Evolutionary conservation across 2,329 filamentous ascomycete genomes (phyloP).

Genomic region (Ascosphaera apis): DNA sequence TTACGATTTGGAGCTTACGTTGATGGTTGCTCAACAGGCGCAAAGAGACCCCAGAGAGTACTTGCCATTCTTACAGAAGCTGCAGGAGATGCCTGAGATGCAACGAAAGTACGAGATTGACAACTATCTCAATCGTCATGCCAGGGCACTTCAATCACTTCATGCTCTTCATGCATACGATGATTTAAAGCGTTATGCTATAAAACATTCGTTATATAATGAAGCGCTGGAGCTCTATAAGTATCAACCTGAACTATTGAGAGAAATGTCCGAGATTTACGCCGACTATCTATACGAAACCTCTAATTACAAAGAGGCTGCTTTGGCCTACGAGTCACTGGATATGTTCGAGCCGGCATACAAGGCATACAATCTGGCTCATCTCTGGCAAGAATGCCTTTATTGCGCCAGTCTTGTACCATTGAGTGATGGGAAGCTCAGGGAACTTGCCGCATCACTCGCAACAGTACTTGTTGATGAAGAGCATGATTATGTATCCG

Average conservation of each 20-base stretch:
- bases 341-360: constrained; percentile 50
- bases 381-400: constrained; percentile 79
- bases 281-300: constrained; percentile 51
- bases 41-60: constrained; percentile 93
- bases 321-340: constrained; percentile 75
- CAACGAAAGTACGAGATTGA: constrained; percentile 69
- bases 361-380: constrained; percentile 60
- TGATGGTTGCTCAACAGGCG: constrained; percentile 83
- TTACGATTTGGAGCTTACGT: constrained; percentile 72
- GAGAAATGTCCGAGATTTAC: constrained; percentile 51
- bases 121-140: constrained; percentile 53
- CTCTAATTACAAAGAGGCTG: constrained; percentile 67
- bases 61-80: constrained; percentile 71
- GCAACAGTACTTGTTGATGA: constrained; percentile 55
- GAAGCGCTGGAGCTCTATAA: constrained; percentile 60
- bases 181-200: constrained; percentile 54
- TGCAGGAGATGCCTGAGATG: constrained; percentile 49
- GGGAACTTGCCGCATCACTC: constrained; percentile 46
- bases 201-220: constrained; percentile 59
- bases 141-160: constrained; percentile 58
- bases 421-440: constrained; percentile 35
- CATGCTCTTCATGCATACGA: constrained; percentile 51
- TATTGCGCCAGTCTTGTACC: constrained; percentile 51
- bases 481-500: constrained; percentile 59
- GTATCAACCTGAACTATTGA: constrained; percentile 47